Percentiles rank a stretch among this genome's conserved stretches.
These are phyloP conservation scores for Hymenoscyphus scutula DNA, from an alignment of 2,329 filamentous ascomycete species.

Conservation along the genomic window DNA sequence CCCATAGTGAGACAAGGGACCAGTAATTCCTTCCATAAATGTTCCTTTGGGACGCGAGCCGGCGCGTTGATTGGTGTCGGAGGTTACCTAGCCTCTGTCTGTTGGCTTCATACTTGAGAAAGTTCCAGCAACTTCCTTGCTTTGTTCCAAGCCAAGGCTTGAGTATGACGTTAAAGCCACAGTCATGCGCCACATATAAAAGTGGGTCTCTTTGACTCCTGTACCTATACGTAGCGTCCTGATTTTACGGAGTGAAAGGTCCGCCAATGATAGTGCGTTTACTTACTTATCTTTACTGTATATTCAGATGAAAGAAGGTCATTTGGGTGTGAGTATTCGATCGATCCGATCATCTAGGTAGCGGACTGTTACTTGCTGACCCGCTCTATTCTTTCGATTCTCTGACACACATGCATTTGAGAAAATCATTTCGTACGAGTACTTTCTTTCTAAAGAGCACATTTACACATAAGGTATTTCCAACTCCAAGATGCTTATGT, in stretches of 20 bases:
- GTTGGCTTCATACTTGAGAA: too few relatives aligned
- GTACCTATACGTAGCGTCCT: too few relatives aligned
- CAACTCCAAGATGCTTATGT: too few relatives aligned
- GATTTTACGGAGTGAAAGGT: background rate
- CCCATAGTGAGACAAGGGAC: background rate
- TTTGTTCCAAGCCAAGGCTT: background rate
- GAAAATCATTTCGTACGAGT: too few relatives aligned
- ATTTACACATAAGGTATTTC: too few relatives aligned
- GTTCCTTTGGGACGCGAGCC: background rate
- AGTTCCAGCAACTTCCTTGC: too few relatives aligned
- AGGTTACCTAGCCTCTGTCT: too few relatives aligned
- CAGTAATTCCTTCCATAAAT: background rate
- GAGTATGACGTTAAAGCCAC: background rate
- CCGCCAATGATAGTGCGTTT: background rate
- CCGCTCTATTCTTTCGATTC: background rate
- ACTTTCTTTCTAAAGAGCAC: too few relatives aligned
- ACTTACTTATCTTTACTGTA: background rate
- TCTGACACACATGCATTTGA: too few relatives aligned
- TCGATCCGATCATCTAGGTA: background rate
- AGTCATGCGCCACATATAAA: background rate
- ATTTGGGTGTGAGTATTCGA: background rate
- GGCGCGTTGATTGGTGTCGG: background rate
- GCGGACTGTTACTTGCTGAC: background rate
- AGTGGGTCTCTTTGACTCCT: background rate
- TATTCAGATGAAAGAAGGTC: background rate